phyloP scores from a whole-genome alignment of 1,139 yeast genomes.

The Sugiyamaella castrensis region DNA sequence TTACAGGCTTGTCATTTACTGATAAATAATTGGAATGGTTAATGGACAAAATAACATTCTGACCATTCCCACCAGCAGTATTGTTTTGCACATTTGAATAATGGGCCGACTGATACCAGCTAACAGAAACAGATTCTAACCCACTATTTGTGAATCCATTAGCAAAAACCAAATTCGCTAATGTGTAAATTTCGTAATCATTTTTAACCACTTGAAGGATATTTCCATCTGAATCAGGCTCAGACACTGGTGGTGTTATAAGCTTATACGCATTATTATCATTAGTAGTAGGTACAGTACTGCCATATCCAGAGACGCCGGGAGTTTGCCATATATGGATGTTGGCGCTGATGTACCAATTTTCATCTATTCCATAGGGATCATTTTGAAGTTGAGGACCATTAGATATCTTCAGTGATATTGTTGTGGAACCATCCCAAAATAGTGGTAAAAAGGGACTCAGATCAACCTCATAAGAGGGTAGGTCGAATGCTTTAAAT shows the following conservation, averaged over 20 bases:
- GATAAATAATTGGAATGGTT: background rate
- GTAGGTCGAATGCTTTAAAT: conserved; percentile 67
- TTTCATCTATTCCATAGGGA: conserved; percentile 22
- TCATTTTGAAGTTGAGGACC: conserved; percentile 7
- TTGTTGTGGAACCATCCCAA: conserved; percentile 41
- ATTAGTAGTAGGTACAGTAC: conserved; percentile 1
- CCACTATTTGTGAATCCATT: background rate
- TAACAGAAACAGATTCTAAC: background rate
- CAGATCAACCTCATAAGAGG: conserved; percentile 60
- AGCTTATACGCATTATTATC: conserved; percentile 2
- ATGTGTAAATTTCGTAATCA: conserved; percentile 1
- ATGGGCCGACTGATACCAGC: conserved; percentile 5
- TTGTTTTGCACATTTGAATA: conserved; percentile 8
- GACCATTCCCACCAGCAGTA: background rate
- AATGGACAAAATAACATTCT: background rate
- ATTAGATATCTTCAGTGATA: conserved; percentile 4
- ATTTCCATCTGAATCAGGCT: background rate
- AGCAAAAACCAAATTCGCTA: conserved; percentile 1
- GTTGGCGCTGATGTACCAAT: conserved; percentile 70
- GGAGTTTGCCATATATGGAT: conserved; percentile 56
- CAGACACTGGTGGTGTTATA: background rate
- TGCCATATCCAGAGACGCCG: conserved; percentile 32
- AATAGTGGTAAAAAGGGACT: conserved; percentile 63
- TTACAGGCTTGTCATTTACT: conserved; percentile 5
- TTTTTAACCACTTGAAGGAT: conserved; percentile 4